Base-by-base conservation (phyloP, 345 rosid genomes). In the Passiflora organensis region DNA sequence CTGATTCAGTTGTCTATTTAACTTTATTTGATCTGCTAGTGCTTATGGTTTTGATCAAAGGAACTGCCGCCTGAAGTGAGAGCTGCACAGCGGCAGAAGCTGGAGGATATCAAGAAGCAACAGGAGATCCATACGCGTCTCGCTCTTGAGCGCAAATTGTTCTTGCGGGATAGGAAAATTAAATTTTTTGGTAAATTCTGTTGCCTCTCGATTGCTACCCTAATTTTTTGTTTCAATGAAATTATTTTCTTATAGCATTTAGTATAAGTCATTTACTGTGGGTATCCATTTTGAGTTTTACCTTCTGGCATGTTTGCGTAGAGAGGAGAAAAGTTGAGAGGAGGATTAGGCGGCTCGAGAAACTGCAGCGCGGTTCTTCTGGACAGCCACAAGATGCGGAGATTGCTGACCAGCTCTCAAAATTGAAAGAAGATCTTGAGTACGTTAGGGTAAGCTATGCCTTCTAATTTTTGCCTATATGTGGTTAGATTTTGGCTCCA, bases 311-410 rank as follows among this genome's bases (percentile, higher is more conserved):
- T 16, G 17, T 32, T 51, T 68, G 48, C 60, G 49, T 47, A 89
- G 99, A 94, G 69, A 80, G 99, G 67, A 87, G 97, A 71, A 94
- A 89, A 81, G 68, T 89, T 6, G 97, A 89, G 59, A 82, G 99
- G 59, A 78, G 90, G 51, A 69, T 89, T 41, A 76, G 99, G 56
- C 91, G 96, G 21, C 73, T 94, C 63, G 99, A 94, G 88, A 94
- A 87, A 68, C 67, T 81, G 67, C 97, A 89, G 16, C 96, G 97
- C 5, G 54, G 83, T 65, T 81, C 87, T 11, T 82, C 91, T 8
- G 73, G 82, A 10, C 95, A 81, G 68, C 68, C 75, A 0, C 94
- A 88, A 48, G 96, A 94, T 65, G 66, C 75, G 1, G 81, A 82
- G 23, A 71, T 67, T 58, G 66, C 82, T 39, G 85, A 80, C 46